phyloP scores from a whole-genome alignment of 345 rosid species.

The Eucalyptus sideroxylon region DNA sequence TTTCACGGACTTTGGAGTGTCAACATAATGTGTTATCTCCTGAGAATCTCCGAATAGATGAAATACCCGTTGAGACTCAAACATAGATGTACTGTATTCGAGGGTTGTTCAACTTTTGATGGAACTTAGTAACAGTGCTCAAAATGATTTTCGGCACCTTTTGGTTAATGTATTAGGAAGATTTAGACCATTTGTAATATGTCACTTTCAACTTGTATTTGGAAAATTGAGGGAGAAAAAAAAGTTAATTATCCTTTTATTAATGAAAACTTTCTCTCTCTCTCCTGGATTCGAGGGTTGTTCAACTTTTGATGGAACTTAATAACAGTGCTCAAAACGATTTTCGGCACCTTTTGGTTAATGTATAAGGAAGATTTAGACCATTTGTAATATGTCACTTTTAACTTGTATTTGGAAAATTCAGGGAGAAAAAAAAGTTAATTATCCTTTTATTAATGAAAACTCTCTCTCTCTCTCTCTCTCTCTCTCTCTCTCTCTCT shows the following conservation, averaged over 20 bases:
- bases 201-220: no score
- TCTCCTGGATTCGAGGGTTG: background rate
- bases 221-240: no score
- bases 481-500: no score
- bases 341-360: background rate
- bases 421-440: background rate
- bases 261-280: no score
- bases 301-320: background rate
- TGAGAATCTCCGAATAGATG: no score
- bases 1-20: background rate
- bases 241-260: no score
- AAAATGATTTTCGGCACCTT: background rate
- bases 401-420: no score
- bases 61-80: background rate
- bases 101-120: background rate
- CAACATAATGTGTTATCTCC: no score
- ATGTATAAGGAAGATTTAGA: background rate
- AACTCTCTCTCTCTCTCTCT: no score
- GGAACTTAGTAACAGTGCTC: background rate
- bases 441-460: no score
- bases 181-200: background rate
- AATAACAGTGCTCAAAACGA: background rate
- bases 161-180: background rate
- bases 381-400: background rate
- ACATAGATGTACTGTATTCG: no score